A percentile compares a stretch with the other conserved stretches of the same genome.
Conservation (phyloP, 1,284 basidiomycete genomes). For the Leccinum huronense region DNA sequence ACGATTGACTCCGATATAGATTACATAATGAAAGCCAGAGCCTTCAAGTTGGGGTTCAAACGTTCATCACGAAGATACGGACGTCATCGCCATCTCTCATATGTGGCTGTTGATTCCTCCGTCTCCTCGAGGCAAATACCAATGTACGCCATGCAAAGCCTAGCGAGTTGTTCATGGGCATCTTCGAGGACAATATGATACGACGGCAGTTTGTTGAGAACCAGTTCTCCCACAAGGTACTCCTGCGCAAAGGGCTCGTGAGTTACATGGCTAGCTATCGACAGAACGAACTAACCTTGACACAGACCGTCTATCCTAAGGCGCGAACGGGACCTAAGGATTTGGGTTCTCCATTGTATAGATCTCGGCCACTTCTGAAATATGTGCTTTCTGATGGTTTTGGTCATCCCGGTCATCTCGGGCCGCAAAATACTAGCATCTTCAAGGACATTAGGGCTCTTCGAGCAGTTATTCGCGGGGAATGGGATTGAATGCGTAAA, state of each 20-base stretch:
- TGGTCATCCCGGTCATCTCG: slow-evolving; percentile 9
- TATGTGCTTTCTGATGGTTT: slow-evolving; percentile 12
- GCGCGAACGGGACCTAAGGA: neutral
- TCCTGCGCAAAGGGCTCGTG: slow-evolving; percentile 3
- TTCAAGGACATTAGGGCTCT: slow-evolving; percentile 3
- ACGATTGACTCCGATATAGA: slow-evolving; percentile 5
- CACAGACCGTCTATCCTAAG: neutral
- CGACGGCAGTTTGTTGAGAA: neutral
- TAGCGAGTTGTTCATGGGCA: slow-evolving; percentile 7
- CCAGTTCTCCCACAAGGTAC: slow-evolving; percentile 7
- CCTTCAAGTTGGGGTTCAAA: slow-evolving; percentile 1
- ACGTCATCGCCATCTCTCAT: slow-evolving; percentile 5
- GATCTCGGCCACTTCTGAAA: slow-evolving; percentile 2
- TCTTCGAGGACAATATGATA: slow-evolving; percentile 6
- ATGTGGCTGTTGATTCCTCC: neutral
- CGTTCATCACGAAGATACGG: slow-evolving; percentile 5
- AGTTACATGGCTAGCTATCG: neutral
- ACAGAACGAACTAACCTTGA: slow-evolving; percentile 3
- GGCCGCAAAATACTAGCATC: neutral
- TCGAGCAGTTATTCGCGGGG: neutral
- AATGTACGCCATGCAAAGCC: slow-evolving; percentile 9
- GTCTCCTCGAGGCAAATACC: slow-evolving; percentile 2
- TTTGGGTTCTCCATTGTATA: neutral
- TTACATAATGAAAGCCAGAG: neutral
- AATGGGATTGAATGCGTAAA: slow-evolving; percentile 5